Percentiles rank a stretch among this genome's conserved stretches.
Evolutionary conservation across 1,284 basidiomycete species (phyloP).

Genomic region (Sphagnurus paluster): DNA sequence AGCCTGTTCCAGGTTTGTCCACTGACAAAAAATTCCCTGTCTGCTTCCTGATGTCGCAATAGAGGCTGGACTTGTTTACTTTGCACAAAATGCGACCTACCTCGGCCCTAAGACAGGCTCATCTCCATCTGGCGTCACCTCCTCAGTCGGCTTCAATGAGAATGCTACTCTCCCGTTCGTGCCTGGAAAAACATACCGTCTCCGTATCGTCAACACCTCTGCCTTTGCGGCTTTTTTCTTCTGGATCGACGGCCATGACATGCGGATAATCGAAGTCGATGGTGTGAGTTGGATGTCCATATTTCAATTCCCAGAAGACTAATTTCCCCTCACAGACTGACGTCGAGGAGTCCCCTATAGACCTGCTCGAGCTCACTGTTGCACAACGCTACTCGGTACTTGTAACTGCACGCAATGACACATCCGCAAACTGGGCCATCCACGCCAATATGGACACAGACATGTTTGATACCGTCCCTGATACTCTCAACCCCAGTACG

Average conservation of each 20-base stretch:
- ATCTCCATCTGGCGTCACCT: slow-evolving; percentile 45
- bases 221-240: slow-evolving; percentile 79
- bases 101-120: slow-evolving; percentile 58
- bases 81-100: slow-evolving; percentile 74
- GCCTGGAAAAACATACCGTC: slow-evolving; percentile 78
- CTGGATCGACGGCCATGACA: slow-evolving; percentile 90
- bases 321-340: slow-evolving; percentile 57
- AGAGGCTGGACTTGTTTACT: slow-evolving; percentile 87
- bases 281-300: slow-evolving; percentile 55
- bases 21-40: not conserved
- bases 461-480: slow-evolving; percentile 86
- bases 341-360: slow-evolving; percentile 68
- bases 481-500: slow-evolving; percentile 71
- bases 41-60: not conserved
- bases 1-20: slow-evolving; percentile 76
- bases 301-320: not conserved
- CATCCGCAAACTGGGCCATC: slow-evolving; percentile 81
- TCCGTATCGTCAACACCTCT: slow-evolving; percentile 78
- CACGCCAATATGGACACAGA: slow-evolving; percentile 86
- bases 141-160: slow-evolving; percentile 78
- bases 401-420: slow-evolving; percentile 87
- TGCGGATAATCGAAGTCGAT: slow-evolving; percentile 85
- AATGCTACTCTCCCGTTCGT: slow-evolving; percentile 85
- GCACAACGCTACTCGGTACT: slow-evolving; percentile 95
- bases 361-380: slow-evolving; percentile 73